Evolutionary conservation across 2,329 filamentous ascomycete genomes (phyloP).

Genomic region (Penicillium crustosum): DNA sequence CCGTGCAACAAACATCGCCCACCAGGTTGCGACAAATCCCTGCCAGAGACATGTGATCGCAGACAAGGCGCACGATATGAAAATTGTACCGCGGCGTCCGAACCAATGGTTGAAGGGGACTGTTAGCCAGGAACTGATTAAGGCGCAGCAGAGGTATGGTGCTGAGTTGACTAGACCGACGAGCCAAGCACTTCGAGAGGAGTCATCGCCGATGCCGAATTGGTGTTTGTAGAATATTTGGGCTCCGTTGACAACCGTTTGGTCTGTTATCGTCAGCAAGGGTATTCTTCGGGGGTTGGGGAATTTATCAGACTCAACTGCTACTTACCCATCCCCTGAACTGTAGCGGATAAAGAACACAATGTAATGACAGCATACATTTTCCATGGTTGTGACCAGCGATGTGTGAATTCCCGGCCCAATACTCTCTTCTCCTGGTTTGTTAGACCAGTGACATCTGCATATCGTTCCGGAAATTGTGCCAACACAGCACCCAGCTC

Average conservation of each 20-base stretch:
- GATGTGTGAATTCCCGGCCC: conserved; percentile 61
- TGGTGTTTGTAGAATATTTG: conserved; percentile 64
- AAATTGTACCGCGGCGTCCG: conserved; percentile 72
- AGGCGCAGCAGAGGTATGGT: conserved; percentile 62
- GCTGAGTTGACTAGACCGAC: conserved; percentile 61
- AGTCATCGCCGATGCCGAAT: conserved; percentile 58
- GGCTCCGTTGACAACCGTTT: conserved; percentile 68
- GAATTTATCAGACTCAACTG: too few species aligned
- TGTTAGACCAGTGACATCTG: conserved; percentile 54
- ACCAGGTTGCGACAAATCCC: conserved; percentile 69
- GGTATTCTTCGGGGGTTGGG: background rate
- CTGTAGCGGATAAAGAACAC: conserved; percentile 67
- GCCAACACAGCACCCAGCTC: conserved; percentile 61
- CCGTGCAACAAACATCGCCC: conserved; percentile 67
- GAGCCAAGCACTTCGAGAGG: conserved; percentile 57
- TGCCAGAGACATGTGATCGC: conserved; percentile 55
- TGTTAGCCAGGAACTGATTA: conserved; percentile 71
- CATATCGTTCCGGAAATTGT: conserved; percentile 53
- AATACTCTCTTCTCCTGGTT: conserved; percentile 59
- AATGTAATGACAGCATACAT: conserved; percentile 66
- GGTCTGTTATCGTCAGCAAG: conserved; percentile 46
- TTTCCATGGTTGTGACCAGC: conserved; percentile 67
- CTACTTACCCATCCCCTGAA: conserved; percentile 64
- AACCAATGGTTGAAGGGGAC: conserved; percentile 69
- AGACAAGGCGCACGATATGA: conserved; percentile 73